Evolutionary conservation across 2,329 filamentous ascomycete genomes (phyloP), one percentile per base, ranked within the genome.

Genomic region (Didymella sp.): DNA sequence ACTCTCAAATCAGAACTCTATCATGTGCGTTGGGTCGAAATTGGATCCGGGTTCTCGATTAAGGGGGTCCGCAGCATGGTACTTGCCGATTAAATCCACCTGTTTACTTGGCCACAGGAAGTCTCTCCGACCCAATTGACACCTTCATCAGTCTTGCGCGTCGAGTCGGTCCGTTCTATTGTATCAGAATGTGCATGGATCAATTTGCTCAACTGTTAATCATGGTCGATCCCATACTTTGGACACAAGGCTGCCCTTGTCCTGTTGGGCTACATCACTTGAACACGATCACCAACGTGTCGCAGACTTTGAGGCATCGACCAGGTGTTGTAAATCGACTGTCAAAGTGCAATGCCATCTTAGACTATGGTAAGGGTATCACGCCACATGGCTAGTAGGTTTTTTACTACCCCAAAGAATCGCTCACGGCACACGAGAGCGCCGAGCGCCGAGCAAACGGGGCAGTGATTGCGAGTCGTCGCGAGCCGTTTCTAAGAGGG

Each of bases 361-460:
- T 30, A 12, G 52, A 43, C 40, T 38, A 38, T 25, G 30, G 22
- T 37, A 24, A 48, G 37, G 24, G 40, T 8, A 42, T 52, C 31
- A 24, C 30, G 51, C 51, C 56, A 58, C 53, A 45, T 45, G 46
- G 56, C 53, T 61, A 33, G 47, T 22, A 24, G n/a, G n/a, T 44
- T 48, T 19, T 17, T 41, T 49, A 40, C 45, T 41, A 17, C 33
- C 21, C 30, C 43, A 47, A 52, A 21, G 31, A n/a, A 33, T 41
- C 46, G 52, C 27, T 25, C 45, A 49, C 60, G 59, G 61, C 44
- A 49, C 33, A 43, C 48, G 25, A 56, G 48, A 30, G 30, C 43
- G 51, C 59, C 61, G 59, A 61, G 54, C 50, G 51, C 61, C 56
- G 59, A 63, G 52, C 40, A 37, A 42, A 24, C 40, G 24, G 28